A percentile compares a stretch with the other conserved stretches of the same genome.
These are phyloP conservation scores for Boletus vermiculosoides DNA, from an alignment of 768 basidiomycete species.

Conservation along the genomic window DNA sequence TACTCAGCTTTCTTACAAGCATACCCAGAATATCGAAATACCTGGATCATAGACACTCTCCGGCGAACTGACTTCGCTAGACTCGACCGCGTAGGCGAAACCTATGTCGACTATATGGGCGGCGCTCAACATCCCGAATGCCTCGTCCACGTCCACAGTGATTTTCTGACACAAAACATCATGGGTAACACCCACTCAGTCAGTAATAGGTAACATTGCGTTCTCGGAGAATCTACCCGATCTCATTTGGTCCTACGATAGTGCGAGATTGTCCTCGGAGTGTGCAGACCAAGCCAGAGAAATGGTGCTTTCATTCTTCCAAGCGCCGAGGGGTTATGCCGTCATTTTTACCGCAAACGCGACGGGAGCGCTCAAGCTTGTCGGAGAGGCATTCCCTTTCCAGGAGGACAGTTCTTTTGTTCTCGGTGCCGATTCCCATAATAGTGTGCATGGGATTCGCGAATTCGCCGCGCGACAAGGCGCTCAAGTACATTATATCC, in stretches of 20 bases:
- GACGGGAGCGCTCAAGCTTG: slow-evolving; percentile 73
- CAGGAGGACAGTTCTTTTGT: slow-evolving; percentile 55
- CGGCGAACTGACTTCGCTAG: slow-evolving; percentile 61
- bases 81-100: slow-evolving; percentile 61
- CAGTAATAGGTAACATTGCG: slow-evolving; percentile 59
- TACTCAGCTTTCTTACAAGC: slow-evolving; percentile 48
- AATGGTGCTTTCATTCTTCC: slow-evolving; percentile 74
- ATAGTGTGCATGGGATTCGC: slow-evolving; percentile 80
- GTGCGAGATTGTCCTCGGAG: slow-evolving; percentile 67
- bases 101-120: slow-evolving; percentile 87
- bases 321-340: slow-evolving; percentile 71
- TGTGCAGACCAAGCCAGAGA: slow-evolving; percentile 68
- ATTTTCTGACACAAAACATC: slow-evolving; percentile 62
- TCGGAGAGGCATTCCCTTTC: slow-evolving; percentile 82
- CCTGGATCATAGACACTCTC: slow-evolving; percentile 70
- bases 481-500: slow-evolving; percentile 61
- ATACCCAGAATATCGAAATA: slow-evolving; percentile 58
- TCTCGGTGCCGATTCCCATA: slow-evolving; percentile 77
- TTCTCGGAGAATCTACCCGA: neutral
- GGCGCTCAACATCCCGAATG: slow-evolving; percentile 78
- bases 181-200: slow-evolving; percentile 86
- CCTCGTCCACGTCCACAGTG: slow-evolving; percentile 66
- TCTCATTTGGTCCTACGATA: slow-evolving; percentile 26
- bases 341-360: slow-evolving; percentile 84
- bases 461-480: slow-evolving; percentile 61